Evolutionary conservation across 139 green algal genomes (phyloP), one percentile per base, ranked within the genome.

Genomic region (Chlamydomonas incerta): DNA sequence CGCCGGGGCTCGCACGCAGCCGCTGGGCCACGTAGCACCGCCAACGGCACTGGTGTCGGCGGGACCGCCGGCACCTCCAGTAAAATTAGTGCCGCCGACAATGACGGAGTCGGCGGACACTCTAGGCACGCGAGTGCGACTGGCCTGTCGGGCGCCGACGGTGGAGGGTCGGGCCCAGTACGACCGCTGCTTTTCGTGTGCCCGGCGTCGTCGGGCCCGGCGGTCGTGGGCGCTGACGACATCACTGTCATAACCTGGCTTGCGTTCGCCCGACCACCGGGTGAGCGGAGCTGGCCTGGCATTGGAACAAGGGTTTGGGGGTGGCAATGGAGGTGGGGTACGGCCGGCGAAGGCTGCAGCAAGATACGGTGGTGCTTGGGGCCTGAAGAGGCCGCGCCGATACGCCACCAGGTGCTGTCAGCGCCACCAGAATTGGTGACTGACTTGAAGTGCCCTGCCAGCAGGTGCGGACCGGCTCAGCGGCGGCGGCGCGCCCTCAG

Each of bases 161-260:
- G n/a, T n/a, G 41, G 41, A 5, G 41, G 41, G 41, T 5, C 41
- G 41, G 41, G 41, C 41, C 8, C 41, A 50, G 41, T 8, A 50
- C 41, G 8, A 8, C 41, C 5, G 41, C 41, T 50, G 41, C 41
- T 13, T 5, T 50, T 50, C 41, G 8, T 50, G 41, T 50, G 41
- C 41, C 41, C 41, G 6, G 41, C 41, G 41, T 50, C 41, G 6
- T 50, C 41, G 41, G 41, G 41, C 8, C 41, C 41, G 41, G 41
- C 41, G 41, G 41, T 50, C 6, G 41, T 50, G 41, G 41, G 41
- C 5, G 41, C 29, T 3, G 79, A 85, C 23, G 60, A 73, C 47
- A 85, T 85, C 63, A 85, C 79, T 0, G 79, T 66, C 0, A 26
- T 85, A 21, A 21, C 47, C 4, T 85, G 79, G 79, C 31, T 85